Percentiles rank a stretch among this genome's conserved stretches.
phyloP scores from a whole-genome alignment of 129 eudicot species.

The Lactuca saligna region DNA sequence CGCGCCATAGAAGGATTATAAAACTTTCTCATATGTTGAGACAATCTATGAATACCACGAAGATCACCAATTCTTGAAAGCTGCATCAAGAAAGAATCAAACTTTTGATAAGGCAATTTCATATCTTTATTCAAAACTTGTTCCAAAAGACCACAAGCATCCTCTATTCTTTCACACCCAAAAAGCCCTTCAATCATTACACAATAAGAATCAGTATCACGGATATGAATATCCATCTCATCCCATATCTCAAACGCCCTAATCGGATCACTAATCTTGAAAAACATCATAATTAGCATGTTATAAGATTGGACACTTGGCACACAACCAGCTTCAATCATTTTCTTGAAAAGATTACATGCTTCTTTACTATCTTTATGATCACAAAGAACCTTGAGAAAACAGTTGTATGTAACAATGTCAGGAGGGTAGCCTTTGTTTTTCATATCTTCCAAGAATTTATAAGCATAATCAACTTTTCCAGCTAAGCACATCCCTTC shows the following conservation, averaged over 20 bases:
- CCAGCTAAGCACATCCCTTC: conserved; percentile 82
- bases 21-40: conserved; percentile 87
- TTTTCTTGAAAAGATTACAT: conserved; percentile 46
- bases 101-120: conserved; percentile 68
- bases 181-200: conserved; percentile 93
- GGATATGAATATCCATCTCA: conserved; percentile 67
- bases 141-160: conserved; percentile 68
- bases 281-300: conserved; percentile 71
- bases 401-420: conserved; percentile 86
- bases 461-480: conserved; percentile 69
- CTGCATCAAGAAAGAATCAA: conserved; percentile 65
- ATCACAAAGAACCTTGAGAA: conserved; percentile 88
- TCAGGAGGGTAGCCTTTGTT: conserved; percentile 81
- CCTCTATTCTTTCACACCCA: conserved; percentile 44
- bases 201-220: conserved; percentile 69
- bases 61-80: conserved; percentile 76
- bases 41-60: conserved; percentile 59
- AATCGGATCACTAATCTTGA: conserved; percentile 54
- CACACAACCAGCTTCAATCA: conserved; percentile 61
- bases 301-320: conserved; percentile 91
- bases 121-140: conserved; percentile 61
- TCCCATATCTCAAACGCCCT: conserved; percentile 72
- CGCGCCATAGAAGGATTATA: conserved; percentile 95
- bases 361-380: conserved; percentile 64
- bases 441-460: conserved; percentile 79